Conservation (phyloP, 495 filamentous ascomycete genomes). For the Neurospora sp. region DNA sequence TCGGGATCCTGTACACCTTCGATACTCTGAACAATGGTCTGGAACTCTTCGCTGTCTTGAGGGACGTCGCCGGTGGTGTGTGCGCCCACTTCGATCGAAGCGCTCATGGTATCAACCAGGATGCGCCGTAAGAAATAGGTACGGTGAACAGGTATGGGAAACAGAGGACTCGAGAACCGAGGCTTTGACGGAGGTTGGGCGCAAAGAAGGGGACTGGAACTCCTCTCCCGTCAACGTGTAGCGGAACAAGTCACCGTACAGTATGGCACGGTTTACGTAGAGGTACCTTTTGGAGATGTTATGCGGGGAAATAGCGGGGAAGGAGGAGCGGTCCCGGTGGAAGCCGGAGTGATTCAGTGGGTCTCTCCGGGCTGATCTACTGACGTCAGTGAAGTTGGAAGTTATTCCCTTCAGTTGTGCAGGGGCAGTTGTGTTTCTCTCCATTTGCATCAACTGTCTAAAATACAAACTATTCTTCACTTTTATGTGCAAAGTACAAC, state of each 20-base stretch:
- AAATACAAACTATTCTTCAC: neutral
- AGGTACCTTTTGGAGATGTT: neutral
- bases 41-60: neutral
- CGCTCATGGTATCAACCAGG: constrained; percentile 5
- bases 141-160: neutral
- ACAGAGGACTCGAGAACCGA: neutral
- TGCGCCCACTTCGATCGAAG: neutral
- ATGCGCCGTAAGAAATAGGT: neutral
- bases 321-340: neutral
- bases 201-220: neutral
- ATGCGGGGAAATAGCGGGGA: neutral
- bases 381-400: neutral
- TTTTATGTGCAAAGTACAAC: neutral
- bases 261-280: neutral
- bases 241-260: neutral
- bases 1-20: neutral
- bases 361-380: neutral
- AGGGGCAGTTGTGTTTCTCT: neutral
- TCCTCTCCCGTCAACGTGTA: neutral
- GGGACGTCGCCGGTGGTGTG: constrained; percentile 1
- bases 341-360: neutral
- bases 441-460: neutral
- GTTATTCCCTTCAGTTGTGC: neutral
- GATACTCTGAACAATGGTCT: constrained; percentile 4
- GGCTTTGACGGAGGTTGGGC: neutral